Base-by-base conservation (phyloP, 2,329 filamentous ascomycete species). In the Sporothrix dimorphospora region DNA sequence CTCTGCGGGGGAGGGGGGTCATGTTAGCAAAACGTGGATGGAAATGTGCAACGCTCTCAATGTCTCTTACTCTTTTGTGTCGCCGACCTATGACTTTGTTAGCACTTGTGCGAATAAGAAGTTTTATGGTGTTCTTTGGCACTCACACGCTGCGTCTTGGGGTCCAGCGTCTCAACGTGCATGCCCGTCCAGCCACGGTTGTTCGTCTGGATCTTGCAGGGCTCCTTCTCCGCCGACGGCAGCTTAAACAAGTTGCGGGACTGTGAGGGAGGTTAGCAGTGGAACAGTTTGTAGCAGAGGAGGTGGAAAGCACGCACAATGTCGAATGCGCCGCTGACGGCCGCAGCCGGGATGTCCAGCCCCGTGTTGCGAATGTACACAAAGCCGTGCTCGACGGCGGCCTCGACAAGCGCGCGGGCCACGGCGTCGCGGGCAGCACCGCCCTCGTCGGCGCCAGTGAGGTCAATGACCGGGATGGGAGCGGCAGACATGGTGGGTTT, bases 101-200 rank as follows among this genome's bases (percentile, higher is more conserved):
- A 55, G 3, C 2, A 55, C 24, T 19, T 14, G 3, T 16, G 53
- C 27, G 24, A 3, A 3, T 24, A 38, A 63, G 19, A 6, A n/a
- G 53, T 27, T 55, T 9, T 24, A 16, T 24, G 7, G 6, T 53
- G n/a, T 11, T 53, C 21, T 27, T 12, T 55, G 24, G 14, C 45
- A 27, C 72, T 14, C 21, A 92, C 92, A 81, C 90, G 89, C 80
- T 98, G 94, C 71, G 90, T 89, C 76, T 90, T 89, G 2, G 94
- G 94, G 79, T 98, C 95, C 12, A 98, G 83, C 0, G 91, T 95
- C 82, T 99, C 95, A 14, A 89, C 89, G 78, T 95, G 92, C 92
- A 97, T 94, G 19, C 89, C 90, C 1, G 92, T 89, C 94, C 94
- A 99, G 73, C 95, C 96, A 55, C 90, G 89, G 79, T 98, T 98